phyloP scores from a whole-genome alignment of 371 early-diverging fungal genomes.

The Homolaphlyctis polyrhiza region DNA sequence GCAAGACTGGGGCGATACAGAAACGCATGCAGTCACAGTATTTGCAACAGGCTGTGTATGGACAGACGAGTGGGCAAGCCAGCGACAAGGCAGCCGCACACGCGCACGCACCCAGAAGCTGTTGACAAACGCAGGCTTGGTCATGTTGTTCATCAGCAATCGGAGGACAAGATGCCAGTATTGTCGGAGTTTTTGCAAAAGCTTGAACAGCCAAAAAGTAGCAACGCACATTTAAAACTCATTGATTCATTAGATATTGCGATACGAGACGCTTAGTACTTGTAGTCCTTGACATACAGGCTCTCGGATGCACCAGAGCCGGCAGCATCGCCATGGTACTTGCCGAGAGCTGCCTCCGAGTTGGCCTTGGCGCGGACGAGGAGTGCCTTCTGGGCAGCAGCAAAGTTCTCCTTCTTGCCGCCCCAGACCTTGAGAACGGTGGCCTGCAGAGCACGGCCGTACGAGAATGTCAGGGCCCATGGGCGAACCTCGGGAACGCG shows the following conservation, averaged over 20 bases:
- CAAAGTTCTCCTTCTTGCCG: conserved; percentile 50
- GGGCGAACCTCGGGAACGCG: conserved; percentile 30
- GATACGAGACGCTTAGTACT: conserved; percentile 14
- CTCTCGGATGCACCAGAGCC: conserved; percentile 24
- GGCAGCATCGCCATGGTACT: conserved; percentile 32
- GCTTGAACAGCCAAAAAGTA: conserved; percentile 4
- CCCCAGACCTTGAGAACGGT: conserved; percentile 53
- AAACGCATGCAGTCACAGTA: too few species aligned
- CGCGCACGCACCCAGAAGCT: too few species aligned
- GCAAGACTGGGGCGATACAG: too few species aligned
- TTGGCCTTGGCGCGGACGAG: conserved; percentile 48
- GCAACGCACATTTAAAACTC: too few species aligned
- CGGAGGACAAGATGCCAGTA: too few species aligned
- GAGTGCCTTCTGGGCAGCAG: conserved; percentile 50
- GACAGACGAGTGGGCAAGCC: too few species aligned
- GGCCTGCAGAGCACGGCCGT: conserved; percentile 64
- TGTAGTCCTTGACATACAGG: conserved; percentile 47
- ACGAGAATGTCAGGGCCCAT: conserved; percentile 63
- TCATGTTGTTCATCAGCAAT: too few species aligned
- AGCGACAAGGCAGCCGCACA: too few species aligned
- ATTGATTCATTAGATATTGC: too few species aligned
- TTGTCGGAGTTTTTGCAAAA: too few species aligned
- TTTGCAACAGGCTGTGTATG: too few species aligned
- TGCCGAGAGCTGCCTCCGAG: conserved; percentile 43
- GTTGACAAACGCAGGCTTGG: too few species aligned